Evolutionary conservation across 257 asterid genomes (phyloP).

Genomic region (Eucommia ulmoides): DNA sequence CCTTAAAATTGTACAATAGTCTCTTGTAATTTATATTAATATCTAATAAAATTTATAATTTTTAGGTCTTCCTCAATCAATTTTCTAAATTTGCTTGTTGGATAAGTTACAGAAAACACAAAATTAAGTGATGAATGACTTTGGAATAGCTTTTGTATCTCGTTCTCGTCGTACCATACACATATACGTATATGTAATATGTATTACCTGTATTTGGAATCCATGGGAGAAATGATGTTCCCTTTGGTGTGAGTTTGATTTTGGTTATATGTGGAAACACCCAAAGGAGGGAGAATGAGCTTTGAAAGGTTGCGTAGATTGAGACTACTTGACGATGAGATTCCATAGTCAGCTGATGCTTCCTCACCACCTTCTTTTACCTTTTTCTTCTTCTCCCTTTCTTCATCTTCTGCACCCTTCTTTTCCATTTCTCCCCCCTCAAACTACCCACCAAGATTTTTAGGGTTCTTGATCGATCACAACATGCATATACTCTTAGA

Average conservation of each 20-base stretch:
- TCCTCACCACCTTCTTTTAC: too few relatives aligned
- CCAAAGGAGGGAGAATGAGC: conserved; percentile 75
- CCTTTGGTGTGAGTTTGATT: conserved; percentile 15
- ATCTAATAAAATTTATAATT: too few relatives aligned
- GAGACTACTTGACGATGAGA: neutral
- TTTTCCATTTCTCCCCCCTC: too few relatives aligned
- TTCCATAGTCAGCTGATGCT: too few relatives aligned
- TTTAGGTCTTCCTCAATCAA: neutral
- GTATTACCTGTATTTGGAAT: conserved; percentile 53
- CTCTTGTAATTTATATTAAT: too few relatives aligned
- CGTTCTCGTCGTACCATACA: neutral
- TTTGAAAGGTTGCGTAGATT: conserved; percentile 39
- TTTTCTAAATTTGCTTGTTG: neutral
- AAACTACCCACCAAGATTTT: too few relatives aligned
- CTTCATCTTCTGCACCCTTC: too few relatives aligned
- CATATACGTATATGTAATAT: neutral
- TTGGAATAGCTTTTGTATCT: too few relatives aligned
- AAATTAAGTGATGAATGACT: neutral
- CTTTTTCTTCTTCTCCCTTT: too few relatives aligned
- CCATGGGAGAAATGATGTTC: conserved; percentile 56
- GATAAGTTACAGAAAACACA: neutral
- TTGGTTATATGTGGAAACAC: conserved; percentile 26
- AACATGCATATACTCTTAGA: too few relatives aligned
- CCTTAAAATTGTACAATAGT: too few relatives aligned
- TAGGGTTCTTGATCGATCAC: too few relatives aligned